Evolutionary conservation across 2,329 filamentous ascomycete genomes (phyloP).

Genomic region (Alternaria longipes): DNA sequence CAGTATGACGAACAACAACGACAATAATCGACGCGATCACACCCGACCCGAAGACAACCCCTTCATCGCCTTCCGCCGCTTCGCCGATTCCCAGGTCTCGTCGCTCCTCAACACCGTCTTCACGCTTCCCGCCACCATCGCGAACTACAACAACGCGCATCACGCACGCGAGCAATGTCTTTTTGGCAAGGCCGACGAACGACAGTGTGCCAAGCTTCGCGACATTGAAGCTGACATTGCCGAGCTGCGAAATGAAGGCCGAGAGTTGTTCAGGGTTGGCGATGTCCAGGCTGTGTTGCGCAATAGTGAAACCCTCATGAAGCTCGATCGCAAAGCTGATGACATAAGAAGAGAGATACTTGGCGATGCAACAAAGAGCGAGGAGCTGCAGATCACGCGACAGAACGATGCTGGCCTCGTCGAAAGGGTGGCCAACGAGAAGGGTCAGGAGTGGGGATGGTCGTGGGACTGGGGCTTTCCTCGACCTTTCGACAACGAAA

Average conservation of each 20-base stretch:
- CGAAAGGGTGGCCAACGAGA: conserved; percentile 41
- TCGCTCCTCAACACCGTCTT: conserved; percentile 64
- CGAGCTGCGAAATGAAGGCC: conserved; percentile 34
- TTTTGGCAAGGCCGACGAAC: conserved; percentile 42
- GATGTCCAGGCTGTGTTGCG: conserved; percentile 37
- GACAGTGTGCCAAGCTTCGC: conserved; percentile 37
- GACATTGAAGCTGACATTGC: conserved; percentile 34
- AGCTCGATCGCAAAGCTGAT: conserved; percentile 37
- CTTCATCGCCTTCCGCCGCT: conserved; percentile 68
- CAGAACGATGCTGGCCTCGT: conserved; percentile 31
- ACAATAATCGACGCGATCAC: conserved; percentile 27
- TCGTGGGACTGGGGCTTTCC: conserved; percentile 49
- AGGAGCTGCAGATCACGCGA: neutral
- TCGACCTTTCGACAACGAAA: conserved; percentile 34
- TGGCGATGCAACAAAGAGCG: conserved; percentile 11
- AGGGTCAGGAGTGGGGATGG: conserved; percentile 47
- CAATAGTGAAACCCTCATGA: conserved; percentile 47
- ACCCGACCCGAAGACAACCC: conserved; percentile 56
- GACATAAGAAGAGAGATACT: conserved; percentile 39
- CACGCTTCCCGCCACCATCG: conserved; percentile 48
- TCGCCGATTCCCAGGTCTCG: conserved; percentile 66
- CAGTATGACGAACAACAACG: conserved; percentile 38
- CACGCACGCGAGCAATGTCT: conserved; percentile 44
- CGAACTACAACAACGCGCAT: conserved; percentile 43
- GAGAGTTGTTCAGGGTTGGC: conserved; percentile 38